Base-by-base conservation (phyloP, 176 grass and related monocot genomes). In the Oryza meridionalis region DNA sequence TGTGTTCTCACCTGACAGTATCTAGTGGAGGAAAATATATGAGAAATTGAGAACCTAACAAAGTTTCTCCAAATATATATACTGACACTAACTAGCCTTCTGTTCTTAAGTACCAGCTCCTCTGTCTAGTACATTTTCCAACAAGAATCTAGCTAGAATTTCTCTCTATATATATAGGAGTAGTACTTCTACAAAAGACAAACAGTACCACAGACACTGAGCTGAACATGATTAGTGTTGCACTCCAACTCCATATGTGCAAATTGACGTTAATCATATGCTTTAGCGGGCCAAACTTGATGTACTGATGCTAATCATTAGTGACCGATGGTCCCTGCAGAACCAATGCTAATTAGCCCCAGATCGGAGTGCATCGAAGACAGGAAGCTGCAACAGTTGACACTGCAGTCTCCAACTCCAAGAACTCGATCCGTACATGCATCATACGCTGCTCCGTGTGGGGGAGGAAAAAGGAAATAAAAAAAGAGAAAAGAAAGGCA, bases 1-100 rank as follows among this genome's bases (percentile, higher is more conserved):
- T 65, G 76, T 42, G 59, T 35, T 75, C 24, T 55, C 40, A 31
- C 45, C 62, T 80, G 77, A 69, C 77, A 80, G 26, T 33, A 22
- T 17, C 43, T 68, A 80, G 64, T 50, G 43, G 64, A 27, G 51
- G 17, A 55, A 55, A 21, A 55, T 55, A 55, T 21, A 19, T 55
- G 51, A 55, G 2, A 49, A 49, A 49, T 49, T 15, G 46, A 49
- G 15, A 68, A 66, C 9, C 27, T 45, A 70, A 15, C 7, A 53
- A 70, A 70, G 12, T 32, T 32, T 73, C 22, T 25, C 69, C n/a
- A 27, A 61, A 61, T 61, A 22, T 61, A 59, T 51, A 7, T 58
- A 77, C 32, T 55, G 16, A 16, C 17, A 19, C 51, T 55, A 55
- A 55, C 12, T 65, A 31, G 25, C 64, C 19, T 21, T 40, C 17